phyloP scores from a whole-genome alignment of 2,329 filamentous ascomycete species.

The Calonectria pteridis region DNA sequence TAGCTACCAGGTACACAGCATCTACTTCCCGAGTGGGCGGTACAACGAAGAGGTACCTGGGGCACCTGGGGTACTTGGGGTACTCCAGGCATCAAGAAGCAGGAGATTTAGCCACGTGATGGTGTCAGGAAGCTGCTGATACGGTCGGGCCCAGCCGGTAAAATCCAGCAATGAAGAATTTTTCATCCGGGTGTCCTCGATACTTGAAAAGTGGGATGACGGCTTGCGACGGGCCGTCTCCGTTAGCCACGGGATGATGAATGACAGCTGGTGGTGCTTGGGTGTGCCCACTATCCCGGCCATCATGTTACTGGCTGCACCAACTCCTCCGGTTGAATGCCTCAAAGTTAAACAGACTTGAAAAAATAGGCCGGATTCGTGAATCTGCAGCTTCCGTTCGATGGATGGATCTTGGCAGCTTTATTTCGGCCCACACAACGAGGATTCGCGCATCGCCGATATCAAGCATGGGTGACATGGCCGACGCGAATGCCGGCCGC shows the following conservation, averaged over 20 bases:
- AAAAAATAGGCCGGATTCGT: background rate
- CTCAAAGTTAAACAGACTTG: background rate
- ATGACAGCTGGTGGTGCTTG: background rate
- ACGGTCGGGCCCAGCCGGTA: background rate
- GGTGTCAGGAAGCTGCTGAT: conserved; percentile 8
- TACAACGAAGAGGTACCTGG: background rate
- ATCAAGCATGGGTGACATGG: conserved; percentile 1
- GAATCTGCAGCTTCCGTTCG: background rate
- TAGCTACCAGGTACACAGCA: too few relatives aligned
- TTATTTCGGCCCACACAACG: conserved; percentile 14
- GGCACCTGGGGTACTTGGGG: background rate
- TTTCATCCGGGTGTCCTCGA: background rate
- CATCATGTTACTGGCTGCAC: background rate
- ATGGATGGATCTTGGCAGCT: conserved; percentile 10
- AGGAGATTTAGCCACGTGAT: conserved; percentile 38
- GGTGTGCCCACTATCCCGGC: conserved; percentile 13
- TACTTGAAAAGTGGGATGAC: background rate
- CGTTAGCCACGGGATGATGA: background rate
- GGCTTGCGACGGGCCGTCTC: conserved; percentile 9
- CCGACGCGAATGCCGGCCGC: background rate
- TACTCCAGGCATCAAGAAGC: conserved; percentile 21
- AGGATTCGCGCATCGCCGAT: conserved; percentile 1
- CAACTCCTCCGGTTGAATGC: background rate
- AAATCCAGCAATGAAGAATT: background rate
- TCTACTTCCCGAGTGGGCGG: background rate